These are phyloP conservation scores for Phytopythium sindhum DNA, from an alignment of 352 stramenopile genomes.

Conservation along the genomic window DNA sequence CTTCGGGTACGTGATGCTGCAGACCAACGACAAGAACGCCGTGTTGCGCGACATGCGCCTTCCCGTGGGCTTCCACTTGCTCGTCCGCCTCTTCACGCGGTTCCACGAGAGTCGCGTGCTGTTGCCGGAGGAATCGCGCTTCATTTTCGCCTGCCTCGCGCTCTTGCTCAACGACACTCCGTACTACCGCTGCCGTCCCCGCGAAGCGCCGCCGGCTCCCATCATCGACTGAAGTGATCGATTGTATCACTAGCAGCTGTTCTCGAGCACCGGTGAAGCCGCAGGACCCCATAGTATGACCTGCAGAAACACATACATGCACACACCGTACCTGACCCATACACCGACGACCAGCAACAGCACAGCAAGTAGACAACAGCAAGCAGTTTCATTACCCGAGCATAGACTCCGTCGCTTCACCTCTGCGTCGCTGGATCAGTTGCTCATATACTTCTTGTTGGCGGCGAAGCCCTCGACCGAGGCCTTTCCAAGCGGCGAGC, in stretches of 20 bases:
- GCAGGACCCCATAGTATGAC: neutral
- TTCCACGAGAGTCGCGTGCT: slow-evolving; percentile 61
- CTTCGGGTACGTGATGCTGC: slow-evolving; percentile 50
- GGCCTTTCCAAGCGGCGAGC: slow-evolving; percentile 89
- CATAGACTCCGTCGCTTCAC: neutral
- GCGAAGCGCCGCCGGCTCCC: neutral
- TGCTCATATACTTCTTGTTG: slow-evolving; percentile 88
- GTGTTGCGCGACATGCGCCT: slow-evolving; percentile 50
- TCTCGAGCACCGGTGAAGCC: neutral
- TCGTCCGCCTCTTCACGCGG: slow-evolving; percentile 42
- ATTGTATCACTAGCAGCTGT: neutral
- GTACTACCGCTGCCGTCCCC: slow-evolving; percentile 45
- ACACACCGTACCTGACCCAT: neutral
- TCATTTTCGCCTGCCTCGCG: slow-evolving; percentile 47
- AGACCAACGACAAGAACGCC: slow-evolving; percentile 57
- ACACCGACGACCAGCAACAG: neutral
- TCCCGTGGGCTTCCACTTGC: slow-evolving; percentile 51
- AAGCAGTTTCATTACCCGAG: neutral
- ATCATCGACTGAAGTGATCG: neutral
- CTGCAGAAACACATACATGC: neutral
- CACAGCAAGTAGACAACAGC: neutral
- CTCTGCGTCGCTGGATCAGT: slow-evolving; percentile 27
- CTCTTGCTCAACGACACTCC: slow-evolving; percentile 42
- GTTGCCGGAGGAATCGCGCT: slow-evolving; percentile 40
- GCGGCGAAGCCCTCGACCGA: slow-evolving; percentile 61